Percentiles rank a stretch among this genome's conserved stretches.
Evolutionary conservation across 768 basidiomycete species (phyloP).

Genomic region (Pisolithus tinctorius): DNA sequence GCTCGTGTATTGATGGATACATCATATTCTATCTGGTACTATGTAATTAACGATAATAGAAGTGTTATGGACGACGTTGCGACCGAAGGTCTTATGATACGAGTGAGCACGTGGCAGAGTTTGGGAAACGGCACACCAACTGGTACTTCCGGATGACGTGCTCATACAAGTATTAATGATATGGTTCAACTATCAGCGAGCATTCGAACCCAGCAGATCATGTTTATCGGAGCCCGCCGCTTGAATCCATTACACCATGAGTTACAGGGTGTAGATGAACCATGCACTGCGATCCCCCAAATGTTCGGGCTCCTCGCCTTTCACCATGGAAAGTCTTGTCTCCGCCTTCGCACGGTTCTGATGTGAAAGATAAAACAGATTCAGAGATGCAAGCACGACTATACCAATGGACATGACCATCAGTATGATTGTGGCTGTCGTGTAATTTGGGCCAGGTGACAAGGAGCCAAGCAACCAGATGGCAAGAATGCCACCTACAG

Average conservation of each 20-base stretch:
- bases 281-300: constrained; percentile 49
- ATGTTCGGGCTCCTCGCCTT: constrained; percentile 31
- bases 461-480: constrained; percentile 53
- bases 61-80: no score
- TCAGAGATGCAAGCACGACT: constrained; percentile 29
- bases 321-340: constrained; percentile 26
- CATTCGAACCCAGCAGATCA: no score
- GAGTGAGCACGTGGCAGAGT: no score
- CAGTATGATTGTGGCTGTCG: constrained; percentile 34
- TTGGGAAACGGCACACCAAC: no score
- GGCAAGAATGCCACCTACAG: constrained; percentile 52
- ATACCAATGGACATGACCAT: constrained; percentile 35
- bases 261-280: constrained; percentile 45
- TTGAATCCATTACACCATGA: neutral
- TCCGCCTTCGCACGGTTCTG: constrained; percentile 42
- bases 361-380: constrained; percentile 33
- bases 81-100: no score
- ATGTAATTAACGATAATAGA: no score
- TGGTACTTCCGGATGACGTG: no score
- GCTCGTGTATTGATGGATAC: no score
- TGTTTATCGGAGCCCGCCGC: no score
- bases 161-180: no score
- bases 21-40: no score
- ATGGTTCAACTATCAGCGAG: no score
- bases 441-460: constrained; percentile 44